These are phyloP conservation scores for Pichia cephalocereana DNA, from an alignment of 805 yeast genomes.

Conservation along the genomic window DNA sequence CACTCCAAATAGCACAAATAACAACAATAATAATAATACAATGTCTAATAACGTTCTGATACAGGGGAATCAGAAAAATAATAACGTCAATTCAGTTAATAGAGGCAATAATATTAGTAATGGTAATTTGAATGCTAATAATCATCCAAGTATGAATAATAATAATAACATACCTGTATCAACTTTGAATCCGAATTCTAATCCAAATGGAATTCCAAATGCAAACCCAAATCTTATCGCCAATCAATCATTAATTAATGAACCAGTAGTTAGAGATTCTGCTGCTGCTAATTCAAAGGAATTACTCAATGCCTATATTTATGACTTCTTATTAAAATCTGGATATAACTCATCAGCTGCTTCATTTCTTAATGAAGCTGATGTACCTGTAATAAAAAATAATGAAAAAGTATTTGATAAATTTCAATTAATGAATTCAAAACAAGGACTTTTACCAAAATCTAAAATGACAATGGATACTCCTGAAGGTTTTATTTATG, in stretches of 20 bases:
- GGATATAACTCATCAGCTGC: constrained; percentile 64
- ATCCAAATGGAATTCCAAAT: background rate
- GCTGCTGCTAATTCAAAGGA: constrained; percentile 46
- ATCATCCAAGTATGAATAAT: no score
- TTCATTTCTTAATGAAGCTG: constrained; percentile 69
- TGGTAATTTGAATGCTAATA: no score
- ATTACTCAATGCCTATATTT: constrained; percentile 71
- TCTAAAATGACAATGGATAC: constrained; percentile 60
- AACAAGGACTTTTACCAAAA: constrained; percentile 33
- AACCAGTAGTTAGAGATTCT: constrained; percentile 30
- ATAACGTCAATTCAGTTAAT: no score
- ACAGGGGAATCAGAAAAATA: no score
- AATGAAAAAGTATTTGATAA: constrained; percentile 11
- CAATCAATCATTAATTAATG: background rate
- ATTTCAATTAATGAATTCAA: background rate
- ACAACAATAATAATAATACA: background rate
- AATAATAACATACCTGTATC: no score
- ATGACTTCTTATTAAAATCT: constrained; percentile 74
- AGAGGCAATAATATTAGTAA: no score
- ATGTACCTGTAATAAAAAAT: constrained; percentile 40
- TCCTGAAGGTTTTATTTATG: constrained; percentile 78
- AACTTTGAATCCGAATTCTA: no score
- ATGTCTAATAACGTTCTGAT: background rate
- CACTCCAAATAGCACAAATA: background rate
- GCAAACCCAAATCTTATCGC: background rate